A percentile compares a stretch with the other conserved stretches of the same genome.
These are phyloP conservation scores for Trypanosomatidae sp. DNA, from an alignment of 208 protist species.

Conservation along the genomic window DNA sequence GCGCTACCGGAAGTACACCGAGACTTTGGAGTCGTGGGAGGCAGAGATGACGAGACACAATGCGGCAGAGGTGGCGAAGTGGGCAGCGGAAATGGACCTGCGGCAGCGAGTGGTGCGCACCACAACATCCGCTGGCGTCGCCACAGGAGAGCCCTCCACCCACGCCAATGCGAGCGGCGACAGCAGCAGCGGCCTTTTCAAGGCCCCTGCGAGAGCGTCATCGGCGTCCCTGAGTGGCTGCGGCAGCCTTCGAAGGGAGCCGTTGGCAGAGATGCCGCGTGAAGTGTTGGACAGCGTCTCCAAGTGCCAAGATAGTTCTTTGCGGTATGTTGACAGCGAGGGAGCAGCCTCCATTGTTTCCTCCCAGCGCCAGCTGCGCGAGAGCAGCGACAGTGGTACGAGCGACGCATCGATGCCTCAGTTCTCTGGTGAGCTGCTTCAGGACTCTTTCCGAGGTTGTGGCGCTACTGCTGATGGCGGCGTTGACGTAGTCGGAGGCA, in stretches of 20 bases:
- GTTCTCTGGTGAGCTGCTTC: not conserved
- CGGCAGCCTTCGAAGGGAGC: not conserved
- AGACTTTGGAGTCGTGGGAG: constrained; percentile 8
- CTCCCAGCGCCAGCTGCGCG: not conserved
- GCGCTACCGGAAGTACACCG: constrained; percentile 10
- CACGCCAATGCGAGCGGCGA: not conserved
- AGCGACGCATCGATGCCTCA: not conserved
- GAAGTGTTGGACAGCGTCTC: not conserved
- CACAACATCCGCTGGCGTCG: not conserved
- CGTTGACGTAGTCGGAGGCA: not conserved
- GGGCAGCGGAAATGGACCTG: constrained; percentile 1
- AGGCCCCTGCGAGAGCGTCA: not conserved
- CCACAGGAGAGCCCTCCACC: not conserved
- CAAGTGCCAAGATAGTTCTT: not conserved
- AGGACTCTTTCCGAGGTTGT: not conserved
- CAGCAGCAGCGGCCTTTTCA: not conserved
- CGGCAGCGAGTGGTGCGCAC: not conserved
- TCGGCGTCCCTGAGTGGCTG: not conserved
- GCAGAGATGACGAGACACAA: not conserved
- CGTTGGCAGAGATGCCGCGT: not conserved
- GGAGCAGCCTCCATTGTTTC: not conserved
- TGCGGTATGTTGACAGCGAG: not conserved
- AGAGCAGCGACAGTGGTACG: not conserved
- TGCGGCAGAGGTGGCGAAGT: not conserved
- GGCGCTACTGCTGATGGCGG: not conserved